phyloP scores from a whole-genome alignment of 83 land plant species.

The Thuja plicata region DNA sequence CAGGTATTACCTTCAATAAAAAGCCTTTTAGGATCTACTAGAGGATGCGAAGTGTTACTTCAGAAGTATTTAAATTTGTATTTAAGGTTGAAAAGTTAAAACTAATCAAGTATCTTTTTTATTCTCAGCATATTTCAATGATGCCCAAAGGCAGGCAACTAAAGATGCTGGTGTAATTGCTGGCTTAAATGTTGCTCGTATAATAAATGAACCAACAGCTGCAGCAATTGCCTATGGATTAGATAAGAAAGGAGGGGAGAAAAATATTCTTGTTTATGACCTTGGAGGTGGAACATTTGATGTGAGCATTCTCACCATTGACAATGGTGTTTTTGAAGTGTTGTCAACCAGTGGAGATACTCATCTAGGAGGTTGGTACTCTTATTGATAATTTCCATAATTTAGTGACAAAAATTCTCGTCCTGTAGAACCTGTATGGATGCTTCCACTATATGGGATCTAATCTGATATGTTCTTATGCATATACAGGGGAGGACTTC shows the following conservation, averaged over 20 bases:
- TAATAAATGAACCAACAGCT: conserved; percentile 93
- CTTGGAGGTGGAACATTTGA: conserved; percentile 94
- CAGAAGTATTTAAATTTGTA: neutral
- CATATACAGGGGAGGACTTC: conserved; percentile 65
- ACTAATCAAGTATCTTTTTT: neutral
- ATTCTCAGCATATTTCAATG: conserved; percentile 71
- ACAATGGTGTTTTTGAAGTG: conserved; percentile 93
- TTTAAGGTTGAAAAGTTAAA: neutral
- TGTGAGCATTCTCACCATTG: conserved; percentile 90
- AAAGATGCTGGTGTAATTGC: conserved; percentile 91
- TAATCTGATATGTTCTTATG: neutral
- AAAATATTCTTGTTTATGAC: conserved; percentile 91
- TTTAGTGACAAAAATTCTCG: too few species aligned
- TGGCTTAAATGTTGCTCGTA: conserved; percentile 83
- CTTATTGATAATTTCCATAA: neutral
- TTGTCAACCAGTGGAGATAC: conserved; percentile 91
- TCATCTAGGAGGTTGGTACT: conserved; percentile 73
- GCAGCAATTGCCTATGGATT: conserved; percentile 92
- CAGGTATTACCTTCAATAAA: conserved; percentile 38
- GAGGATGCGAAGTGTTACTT: neutral
- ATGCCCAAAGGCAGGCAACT: conserved; percentile 69
- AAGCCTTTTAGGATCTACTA: neutral
- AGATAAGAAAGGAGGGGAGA: conserved; percentile 94
- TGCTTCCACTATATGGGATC: neutral
- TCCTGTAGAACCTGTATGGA: neutral